Base-by-base conservation (phyloP, 2,329 filamentous ascomycete genomes). In the Fusarium paranaense region DNA sequence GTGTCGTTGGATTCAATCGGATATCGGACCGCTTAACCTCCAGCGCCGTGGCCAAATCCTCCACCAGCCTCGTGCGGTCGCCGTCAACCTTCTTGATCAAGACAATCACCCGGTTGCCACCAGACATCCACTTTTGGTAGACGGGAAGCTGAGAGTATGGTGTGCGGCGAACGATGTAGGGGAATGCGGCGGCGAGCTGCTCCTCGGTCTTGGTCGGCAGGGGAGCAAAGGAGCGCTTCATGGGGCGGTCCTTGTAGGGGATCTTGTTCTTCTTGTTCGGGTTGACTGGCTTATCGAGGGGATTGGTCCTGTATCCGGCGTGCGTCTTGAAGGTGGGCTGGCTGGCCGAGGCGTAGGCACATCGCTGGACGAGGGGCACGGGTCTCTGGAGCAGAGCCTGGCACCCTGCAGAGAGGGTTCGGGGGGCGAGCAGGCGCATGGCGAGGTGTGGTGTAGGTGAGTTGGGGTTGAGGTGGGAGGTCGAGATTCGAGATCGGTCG, bases 31-130 rank as follows among this genome's bases (percentile, higher is more conserved):
- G 80, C 27, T 87, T 83, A 47, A 96, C 79, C 2, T 86, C 83
- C 70, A 98, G 82, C 13, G 86, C 88, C 22, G 83, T 79, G 40
- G 86, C 84, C 66, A 98, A 80, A 76, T 95, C 92, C 38, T 88
- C 82, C 70, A 90, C 87, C 73, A 98, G 81, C 4, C 86, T 88
- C 35, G 85, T 82, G 59, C 91, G 79, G 80, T 97, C 89, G 18
- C 97, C 97, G 66, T 94, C 91, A 59, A 96, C 88, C 83, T 94
- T 95, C 81, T 95, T 93, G 65, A 99, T 84, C 66, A 90, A 83
- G 6, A 96, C 97, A 78, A 93, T 84, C 78, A 91, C 90, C 80
- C 91, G 87, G 74, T 94, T 97, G 16, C 94, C 94, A 62, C 95
- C 95, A 14, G 90, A 88, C 85, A 94, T 95, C 73, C 84, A 86